Base-by-base conservation (phyloP, 148 eudicot species). In the Pharnaceum exiguum region DNA sequence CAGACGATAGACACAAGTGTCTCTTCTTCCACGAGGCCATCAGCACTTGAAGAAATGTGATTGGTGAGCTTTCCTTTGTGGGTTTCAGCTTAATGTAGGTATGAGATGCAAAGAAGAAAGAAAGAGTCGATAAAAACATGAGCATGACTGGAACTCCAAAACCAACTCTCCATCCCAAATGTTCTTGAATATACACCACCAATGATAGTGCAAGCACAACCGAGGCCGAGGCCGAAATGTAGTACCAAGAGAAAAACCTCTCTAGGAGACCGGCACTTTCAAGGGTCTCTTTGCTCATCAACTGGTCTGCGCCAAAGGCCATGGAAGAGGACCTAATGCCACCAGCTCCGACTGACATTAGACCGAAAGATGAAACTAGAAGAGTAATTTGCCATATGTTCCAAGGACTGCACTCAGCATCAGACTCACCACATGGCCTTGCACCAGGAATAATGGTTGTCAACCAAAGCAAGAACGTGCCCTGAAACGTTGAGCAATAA, bases 181-280 rank as follows among this genome's bases (percentile, higher is more conserved):
- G 53, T 3, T 87, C 95, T 71, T 83, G 87, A 40, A 87, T 68
- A 57, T 87, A 87, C 12, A 81, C 90, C 16, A 83, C 40, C 19
- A 58, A 57, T 44, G 75, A 71, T 47, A 77, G 17, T 28, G 81
- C 78, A 26, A 84, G 15, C 21, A 84, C 44, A 23, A 70, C 42
- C 1, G 90, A 63, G 17, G 70, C 42, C 5, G 69, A 18, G 22
- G 39, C 31, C 0, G 81, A 46, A 63, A 76, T 66, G 52, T 83
- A 79, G 59, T 63, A 77, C 90, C 87, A 83, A 24, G 61, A 60
- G 43, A 84, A 77, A 43, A 66, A 77, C 60, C 63, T 79, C 55
- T 75, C 70, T 42, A 78, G n/a, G 5, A 62, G 53, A 31, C 52
- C 23, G 12, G 56, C 25, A 52, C 51, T 62, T 18, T 26, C 37